phyloP scores from a whole-genome alignment of 1,139 yeast genomes.

The Blastobotrys elegans region DNA sequence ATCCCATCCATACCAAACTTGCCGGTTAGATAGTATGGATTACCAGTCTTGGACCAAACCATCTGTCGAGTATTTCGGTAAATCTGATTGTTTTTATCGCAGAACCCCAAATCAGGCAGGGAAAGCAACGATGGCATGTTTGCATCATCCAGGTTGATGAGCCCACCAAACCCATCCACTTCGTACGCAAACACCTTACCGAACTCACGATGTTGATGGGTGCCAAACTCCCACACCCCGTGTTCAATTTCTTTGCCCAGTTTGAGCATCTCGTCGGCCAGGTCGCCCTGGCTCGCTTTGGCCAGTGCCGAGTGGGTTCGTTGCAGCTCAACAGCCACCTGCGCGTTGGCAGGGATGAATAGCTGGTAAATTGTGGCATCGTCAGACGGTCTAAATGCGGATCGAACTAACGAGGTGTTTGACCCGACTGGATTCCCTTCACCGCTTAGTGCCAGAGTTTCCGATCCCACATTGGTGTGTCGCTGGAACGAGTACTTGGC shows the following conservation, averaged over 20 bases:
- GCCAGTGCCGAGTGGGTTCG: constrained; percentile 29
- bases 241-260: constrained; percentile 43
- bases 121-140: constrained; percentile 79
- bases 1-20: constrained; percentile 57
- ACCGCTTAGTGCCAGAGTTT: constrained; percentile 73
- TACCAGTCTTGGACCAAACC: constrained; percentile 64
- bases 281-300: constrained; percentile 23
- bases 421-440: constrained; percentile 77
- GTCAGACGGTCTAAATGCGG: constrained; percentile 90
- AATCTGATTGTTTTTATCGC: constrained; percentile 46
- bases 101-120: constrained; percentile 74
- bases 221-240: constrained; percentile 63
- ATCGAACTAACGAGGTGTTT: constrained; percentile 66
- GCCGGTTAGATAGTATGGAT: constrained; percentile 73
- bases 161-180: constrained; percentile 81
- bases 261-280: constrained; percentile 30
- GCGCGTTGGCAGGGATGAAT: constrained; percentile 84
- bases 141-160: constrained; percentile 82
- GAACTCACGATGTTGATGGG: constrained; percentile 57
- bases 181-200: constrained; percentile 86
- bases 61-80: constrained; percentile 77
- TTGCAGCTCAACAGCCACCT: constrained; percentile 58
- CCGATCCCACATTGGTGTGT: constrained; percentile 70
- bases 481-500: constrained; percentile 62
- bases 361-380: constrained; percentile 80